Conservation (phyloP, 306 rosid species). For the Citrullus colocynthis region DNA sequence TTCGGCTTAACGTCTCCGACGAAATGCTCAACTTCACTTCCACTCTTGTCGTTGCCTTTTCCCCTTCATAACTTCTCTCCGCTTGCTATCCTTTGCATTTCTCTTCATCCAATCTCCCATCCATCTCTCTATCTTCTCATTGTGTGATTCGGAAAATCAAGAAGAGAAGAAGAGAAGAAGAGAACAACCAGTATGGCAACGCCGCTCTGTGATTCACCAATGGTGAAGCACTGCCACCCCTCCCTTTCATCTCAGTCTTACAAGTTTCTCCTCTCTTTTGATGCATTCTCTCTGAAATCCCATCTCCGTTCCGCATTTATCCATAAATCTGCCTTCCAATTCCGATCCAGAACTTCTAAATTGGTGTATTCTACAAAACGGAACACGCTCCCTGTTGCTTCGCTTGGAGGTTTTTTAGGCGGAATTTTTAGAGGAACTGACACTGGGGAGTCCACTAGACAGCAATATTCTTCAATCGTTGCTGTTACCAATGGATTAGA, state of each 20-base stretch:
- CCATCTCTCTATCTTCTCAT: neutral
- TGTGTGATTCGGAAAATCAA: neutral
- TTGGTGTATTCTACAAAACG: conserved; percentile 3
- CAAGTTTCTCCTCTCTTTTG: conserved; percentile 11
- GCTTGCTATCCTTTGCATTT: neutral
- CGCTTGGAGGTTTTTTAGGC: conserved; percentile 77
- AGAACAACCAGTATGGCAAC: conserved; percentile 28
- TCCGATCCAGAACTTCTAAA: conserved; percentile 19
- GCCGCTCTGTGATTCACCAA: conserved; percentile 25
- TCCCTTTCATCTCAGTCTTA: conserved; percentile 31
- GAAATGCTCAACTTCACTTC: neutral
- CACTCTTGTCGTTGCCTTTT: neutral
- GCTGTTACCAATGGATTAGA: conserved; percentile 49
- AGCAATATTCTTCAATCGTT: conserved; percentile 59
- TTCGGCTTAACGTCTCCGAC: neutral
- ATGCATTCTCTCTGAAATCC: conserved; percentile 14
- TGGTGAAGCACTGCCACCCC: conserved; percentile 18
- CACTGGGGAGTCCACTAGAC: conserved; percentile 76
- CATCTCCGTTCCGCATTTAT: conserved; percentile 25
- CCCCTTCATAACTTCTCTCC: neutral
- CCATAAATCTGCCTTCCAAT: conserved; percentile 8
- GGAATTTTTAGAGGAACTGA: conserved; percentile 74
- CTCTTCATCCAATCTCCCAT: neutral
- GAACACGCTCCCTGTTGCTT: conserved; percentile 28
- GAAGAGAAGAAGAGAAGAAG: neutral